Evolutionary conservation across 208 protist genomes (phyloP).

Genomic region (Crithidia fasciculata): DNA sequence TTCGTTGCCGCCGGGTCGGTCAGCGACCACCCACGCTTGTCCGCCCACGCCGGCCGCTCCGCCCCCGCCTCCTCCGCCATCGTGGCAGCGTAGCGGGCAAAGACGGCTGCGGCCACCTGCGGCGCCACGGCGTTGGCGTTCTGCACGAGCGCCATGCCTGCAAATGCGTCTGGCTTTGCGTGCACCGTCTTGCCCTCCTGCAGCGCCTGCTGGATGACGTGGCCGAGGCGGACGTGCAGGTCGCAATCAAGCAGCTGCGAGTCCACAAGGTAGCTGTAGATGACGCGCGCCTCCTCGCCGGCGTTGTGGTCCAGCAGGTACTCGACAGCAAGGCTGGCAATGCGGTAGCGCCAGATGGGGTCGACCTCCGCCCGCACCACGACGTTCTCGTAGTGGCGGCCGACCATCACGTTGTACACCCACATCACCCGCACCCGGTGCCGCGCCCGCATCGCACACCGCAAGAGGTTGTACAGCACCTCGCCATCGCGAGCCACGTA

Average conservation of each 20-base stretch:
- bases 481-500: conserved; percentile 89
- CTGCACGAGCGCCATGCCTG: conserved; percentile 54
- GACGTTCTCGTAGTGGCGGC: conserved; percentile 87
- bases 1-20: conserved; percentile 20
- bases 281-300: conserved; percentile 66
- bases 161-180: conserved; percentile 30
- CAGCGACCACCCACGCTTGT: conserved; percentile 22
- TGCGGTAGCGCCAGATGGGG: conserved; percentile 84
- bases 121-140: conserved; percentile 67
- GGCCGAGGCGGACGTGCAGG: conserved; percentile 78
- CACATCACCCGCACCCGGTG: conserved; percentile 90
- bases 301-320: conserved; percentile 78
- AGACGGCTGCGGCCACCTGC: conserved; percentile 73
- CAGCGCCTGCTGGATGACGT: conserved; percentile 79
- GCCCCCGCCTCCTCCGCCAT: conserved; percentile 19
- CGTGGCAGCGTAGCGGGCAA: conserved; percentile 47
- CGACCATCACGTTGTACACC: conserved; percentile 89
- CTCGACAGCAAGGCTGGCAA: conserved; percentile 66
- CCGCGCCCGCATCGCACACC: conserved; percentile 76
- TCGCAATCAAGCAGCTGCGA: conserved; percentile 71
- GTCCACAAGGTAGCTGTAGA: conserved; percentile 82
- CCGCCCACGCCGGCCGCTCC: conserved; percentile 10
- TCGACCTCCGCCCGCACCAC: conserved; percentile 80
- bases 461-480: conserved; percentile 83
- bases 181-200: conserved; percentile 69